Base-by-base conservation (phyloP, 2,329 filamentous ascomycete species). In the Aspergillus neoniger region DNA sequence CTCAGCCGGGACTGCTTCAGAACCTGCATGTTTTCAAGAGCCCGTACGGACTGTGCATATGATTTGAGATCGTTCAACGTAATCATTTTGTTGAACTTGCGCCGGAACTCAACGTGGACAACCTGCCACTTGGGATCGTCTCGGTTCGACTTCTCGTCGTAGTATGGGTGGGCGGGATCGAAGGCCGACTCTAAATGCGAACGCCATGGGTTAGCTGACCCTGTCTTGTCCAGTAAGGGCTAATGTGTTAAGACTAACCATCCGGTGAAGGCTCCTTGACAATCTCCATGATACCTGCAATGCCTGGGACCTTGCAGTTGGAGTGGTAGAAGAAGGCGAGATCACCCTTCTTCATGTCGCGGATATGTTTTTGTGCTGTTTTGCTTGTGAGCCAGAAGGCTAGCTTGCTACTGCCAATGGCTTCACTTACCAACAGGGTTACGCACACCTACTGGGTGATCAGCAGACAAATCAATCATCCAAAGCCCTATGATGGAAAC, bases 301-400 rank as follows among this genome's bases (percentile, higher is more conserved):
- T 92, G 2, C 91, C 94, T 0, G 93, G 92, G 23, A 89, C 85
- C 74, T 96, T 96, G 78, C 91, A 95, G 70, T 95, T 96, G 50
- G 91, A 96, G 77, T 97, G 94, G 74, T 98, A 98, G 80, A 99
- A 98, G 79, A 99, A 98, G 25, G 92, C 93, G 32, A 93, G 82
- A 72, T 99, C 95, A 54, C 93, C 93, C 58, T 88, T 87, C 69
- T 91, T 92, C 95, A 99, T 99, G 8, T 87, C 86, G 30, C 91
- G 86, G 79, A 99, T 88, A 73, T 97, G 92, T 71, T 97, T 98
- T 25, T 91, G 87, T 6, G 94, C 94, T 77, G 74, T 48, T 56
- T 39, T 9, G 25, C n/a, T 17, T 30, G 38, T 55, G 14, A 47
- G 41, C 25, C 39, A 21, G 28, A 32, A 41, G 25, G n/a, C 39